A percentile compares a stretch with the other conserved stretches of the same genome.
phyloP scores from a whole-genome alignment of 2,329 filamentous ascomycete species.

The Colletotrichum euphorbiae region DNA sequence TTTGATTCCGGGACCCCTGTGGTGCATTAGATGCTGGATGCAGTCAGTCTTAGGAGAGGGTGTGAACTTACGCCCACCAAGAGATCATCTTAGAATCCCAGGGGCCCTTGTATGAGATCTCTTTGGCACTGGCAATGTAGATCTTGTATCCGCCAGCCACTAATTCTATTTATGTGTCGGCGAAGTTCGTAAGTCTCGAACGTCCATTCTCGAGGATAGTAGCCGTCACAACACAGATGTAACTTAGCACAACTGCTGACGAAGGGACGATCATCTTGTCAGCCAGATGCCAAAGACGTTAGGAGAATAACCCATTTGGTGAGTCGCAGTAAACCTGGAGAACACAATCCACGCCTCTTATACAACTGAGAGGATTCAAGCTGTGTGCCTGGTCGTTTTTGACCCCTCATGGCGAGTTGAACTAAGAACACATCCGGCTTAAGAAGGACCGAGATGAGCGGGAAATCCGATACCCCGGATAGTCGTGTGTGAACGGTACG shows the following conservation, averaged over 20 bases:
- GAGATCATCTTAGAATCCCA: slow-evolving; percentile 72
- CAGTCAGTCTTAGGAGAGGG: not conserved
- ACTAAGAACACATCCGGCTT: slow-evolving; percentile 4
- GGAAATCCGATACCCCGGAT: not conserved
- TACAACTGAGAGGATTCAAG: not conserved
- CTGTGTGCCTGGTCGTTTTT: not conserved
- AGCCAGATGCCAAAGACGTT: not conserved
- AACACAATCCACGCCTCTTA: not conserved
- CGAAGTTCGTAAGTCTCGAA: slow-evolving; percentile 53
- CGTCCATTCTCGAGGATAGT: slow-evolving; percentile 57
- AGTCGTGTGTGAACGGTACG: not conserved
- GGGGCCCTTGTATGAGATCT: slow-evolving; percentile 71
- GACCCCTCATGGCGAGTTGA: slow-evolving; percentile 25
- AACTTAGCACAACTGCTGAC: slow-evolving; percentile 39
- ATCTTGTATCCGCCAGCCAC: slow-evolving; percentile 51
- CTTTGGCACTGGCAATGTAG: slow-evolving; percentile 62
- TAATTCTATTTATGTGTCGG: slow-evolving; percentile 53
- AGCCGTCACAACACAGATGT: slow-evolving; percentile 41
- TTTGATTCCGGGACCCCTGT: slow-evolving; percentile 63
- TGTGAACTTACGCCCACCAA: slow-evolving; percentile 66
- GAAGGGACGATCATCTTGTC: slow-evolving; percentile 19
- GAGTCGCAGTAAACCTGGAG: not conserved
- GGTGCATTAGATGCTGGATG: slow-evolving; percentile 18
- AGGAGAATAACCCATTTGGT: not conserved
- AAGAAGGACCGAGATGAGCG: slow-evolving; percentile 35